Conservation (phyloP, 352 stramenopile genomes). For the Lagenidium giganteum region DNA sequence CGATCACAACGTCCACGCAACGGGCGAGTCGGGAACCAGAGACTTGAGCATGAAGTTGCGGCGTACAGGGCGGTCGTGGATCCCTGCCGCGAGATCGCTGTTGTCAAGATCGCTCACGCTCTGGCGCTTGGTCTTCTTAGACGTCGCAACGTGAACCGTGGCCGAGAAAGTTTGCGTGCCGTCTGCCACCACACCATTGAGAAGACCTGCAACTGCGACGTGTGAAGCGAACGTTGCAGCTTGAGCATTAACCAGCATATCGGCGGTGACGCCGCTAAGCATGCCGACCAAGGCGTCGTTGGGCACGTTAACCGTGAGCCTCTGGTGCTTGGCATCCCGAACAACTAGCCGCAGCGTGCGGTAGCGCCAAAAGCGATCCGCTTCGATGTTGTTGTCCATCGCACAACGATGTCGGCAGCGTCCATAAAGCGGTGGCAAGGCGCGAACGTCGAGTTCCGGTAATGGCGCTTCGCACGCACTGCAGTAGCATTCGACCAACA, state of each 20-base stretch:
- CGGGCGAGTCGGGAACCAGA: no score
- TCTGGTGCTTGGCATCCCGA: conserved; percentile 23
- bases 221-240: conserved; percentile 11
- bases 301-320: conserved; percentile 28
- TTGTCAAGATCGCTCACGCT: conserved; percentile 11
- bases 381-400: conserved; percentile 7
- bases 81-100: conserved; percentile 21
- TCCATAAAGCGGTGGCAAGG: conserved; percentile 19
- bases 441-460: conserved; percentile 14
- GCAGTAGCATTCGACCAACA: conserved; percentile 44
- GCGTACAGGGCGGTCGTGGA: no score
- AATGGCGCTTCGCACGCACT: conserved; percentile 33
- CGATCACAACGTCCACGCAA: no score
- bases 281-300: conserved; percentile 26
- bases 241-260: conserved; percentile 19
- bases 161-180: conserved; percentile 30
- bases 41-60: no score
- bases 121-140: no score
- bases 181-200: conserved; percentile 33
- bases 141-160: conserved; percentile 14
- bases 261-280: conserved; percentile 44
- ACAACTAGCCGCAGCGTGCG: conserved; percentile 37
- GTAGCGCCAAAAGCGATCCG: conserved; percentile 38
- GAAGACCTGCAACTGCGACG: conserved; percentile 22
- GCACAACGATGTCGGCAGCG: conserved; percentile 34